phyloP scores from a whole-genome alignment of 345 rosid genomes.

The Raphanus raphanistrum region DNA sequence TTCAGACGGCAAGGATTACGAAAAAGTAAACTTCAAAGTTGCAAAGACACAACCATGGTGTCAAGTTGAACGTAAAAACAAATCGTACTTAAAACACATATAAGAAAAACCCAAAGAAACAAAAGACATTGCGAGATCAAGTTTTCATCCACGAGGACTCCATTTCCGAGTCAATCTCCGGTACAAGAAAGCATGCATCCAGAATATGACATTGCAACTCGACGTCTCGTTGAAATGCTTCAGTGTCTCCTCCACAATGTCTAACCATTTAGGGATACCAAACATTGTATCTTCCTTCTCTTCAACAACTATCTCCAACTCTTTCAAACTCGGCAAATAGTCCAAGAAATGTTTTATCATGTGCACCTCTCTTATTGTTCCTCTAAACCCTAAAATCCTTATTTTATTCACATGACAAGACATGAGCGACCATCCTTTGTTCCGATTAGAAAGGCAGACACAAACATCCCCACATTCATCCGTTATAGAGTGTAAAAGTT shows the following conservation, averaged over 20 bases:
- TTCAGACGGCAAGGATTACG: not conserved
- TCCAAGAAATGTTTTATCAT: constrained; percentile 36
- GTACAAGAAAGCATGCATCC: constrained; percentile 1
- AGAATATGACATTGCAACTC: constrained; percentile 7
- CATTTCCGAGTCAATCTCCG: not conserved
- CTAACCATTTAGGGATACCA: not conserved
- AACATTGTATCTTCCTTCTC: not conserved
- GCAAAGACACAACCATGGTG: not conserved
- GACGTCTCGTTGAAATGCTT: constrained; percentile 16
- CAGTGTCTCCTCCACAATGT: not conserved
- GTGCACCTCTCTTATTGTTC: constrained; percentile 15
- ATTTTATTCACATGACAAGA: constrained; percentile 23
- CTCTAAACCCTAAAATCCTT: constrained; percentile 16
- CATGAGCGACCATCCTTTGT: constrained; percentile 11
- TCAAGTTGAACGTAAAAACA: not conserved
- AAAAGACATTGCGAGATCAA: not conserved
- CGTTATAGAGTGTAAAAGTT: constrained; percentile 13
- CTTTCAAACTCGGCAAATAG: constrained; percentile 17
- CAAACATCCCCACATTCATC: constrained; percentile 23
- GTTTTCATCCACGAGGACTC: not conserved
- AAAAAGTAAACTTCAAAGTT: not conserved
- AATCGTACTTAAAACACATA: not conserved
- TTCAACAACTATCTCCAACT: constrained; percentile 6
- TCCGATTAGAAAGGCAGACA: constrained; percentile 8
- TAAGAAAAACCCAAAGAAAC: not conserved